Base-by-base conservation (phyloP, 2,329 filamentous ascomycete genomes). In the Paraconiothyrium brasiliense region DNA sequence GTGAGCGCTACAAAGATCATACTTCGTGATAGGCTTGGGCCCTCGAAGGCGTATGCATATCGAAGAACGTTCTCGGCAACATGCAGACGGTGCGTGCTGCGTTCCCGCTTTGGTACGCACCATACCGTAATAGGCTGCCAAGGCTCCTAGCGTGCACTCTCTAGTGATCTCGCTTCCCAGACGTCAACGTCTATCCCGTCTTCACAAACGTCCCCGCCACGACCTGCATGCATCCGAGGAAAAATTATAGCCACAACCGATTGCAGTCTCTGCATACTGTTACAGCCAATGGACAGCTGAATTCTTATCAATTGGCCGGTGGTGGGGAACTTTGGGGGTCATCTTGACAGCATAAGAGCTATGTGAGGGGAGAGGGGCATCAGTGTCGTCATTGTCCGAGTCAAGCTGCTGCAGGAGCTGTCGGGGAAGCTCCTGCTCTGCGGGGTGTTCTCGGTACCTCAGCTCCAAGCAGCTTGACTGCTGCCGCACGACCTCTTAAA, bases 181-280 rank as follows among this genome's bases (percentile, higher is more conserved):
- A 44, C 24, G 52, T 41, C 16, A 37, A 56, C 43, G 13, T 34
- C 27, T 37, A 43, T 51, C 43, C 43, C 48, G 30, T 56, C 30
- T 56, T 32, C 32, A 47, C 43, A 37, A n/a, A n/a, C 4, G 41
- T 56, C 52, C 52, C 39, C 52, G 43, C 54, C 48, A 56, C 54
- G 4, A 37, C 16, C 32, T 56, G 54, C 54, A 46, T 39, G 32
- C 54, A 56, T 39, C 54, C 54, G 54, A 39, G 43, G 43, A 48
- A 32, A 22, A 34, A 22, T 48, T 37, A 30, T 27, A 37, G n/a
- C 4, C 20, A 37, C 32, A 30, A 56, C 3, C 14, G 16, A 39
- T 6, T 27, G 37, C 43, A 37, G 16, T 1, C 13, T 16, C 30
- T 35, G 16, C 41, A 27, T 24, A 10, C 16, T 16, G n/a, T 4